Conservation (phyloP, 306 rosid species). For the Corylus avellana region DNA sequence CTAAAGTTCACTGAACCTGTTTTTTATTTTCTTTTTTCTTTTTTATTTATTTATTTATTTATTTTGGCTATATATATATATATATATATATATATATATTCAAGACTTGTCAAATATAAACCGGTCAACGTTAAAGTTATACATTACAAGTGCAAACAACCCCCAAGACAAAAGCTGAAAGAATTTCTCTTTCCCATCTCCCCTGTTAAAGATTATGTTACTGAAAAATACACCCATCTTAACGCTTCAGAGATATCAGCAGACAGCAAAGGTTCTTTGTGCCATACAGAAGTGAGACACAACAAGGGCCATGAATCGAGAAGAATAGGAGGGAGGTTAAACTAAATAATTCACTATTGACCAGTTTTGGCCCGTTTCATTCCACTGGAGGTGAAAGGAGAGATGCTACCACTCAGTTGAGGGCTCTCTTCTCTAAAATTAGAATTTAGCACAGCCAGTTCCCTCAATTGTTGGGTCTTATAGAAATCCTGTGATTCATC, state of each 20-base stretch:
- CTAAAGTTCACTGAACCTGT: neutral
- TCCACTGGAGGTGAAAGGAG: conserved; percentile 72
- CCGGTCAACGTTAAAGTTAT: neutral
- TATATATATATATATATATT: no score
- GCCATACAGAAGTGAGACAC: conserved; percentile 39
- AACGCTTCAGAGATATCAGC: conserved; percentile 24
- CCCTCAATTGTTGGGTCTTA: conserved; percentile 69
- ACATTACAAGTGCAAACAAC: conserved; percentile 32
- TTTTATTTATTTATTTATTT: no score
- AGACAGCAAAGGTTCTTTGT: conserved; percentile 20
- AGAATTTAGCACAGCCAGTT: conserved; percentile 56
- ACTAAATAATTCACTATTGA: conserved; percentile 29
- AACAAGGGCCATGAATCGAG: conserved; percentile 31
- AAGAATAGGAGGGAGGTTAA: conserved; percentile 24
- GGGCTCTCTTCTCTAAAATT: conserved; percentile 63
- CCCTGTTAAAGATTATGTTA: conserved; percentile 20
- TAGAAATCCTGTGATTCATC: conserved; percentile 77
- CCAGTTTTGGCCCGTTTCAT: conserved; percentile 80
- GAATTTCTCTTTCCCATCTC: conserved; percentile 33
- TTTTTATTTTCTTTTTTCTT: no score
- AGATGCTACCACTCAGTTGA: conserved; percentile 55
- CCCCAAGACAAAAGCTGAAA: conserved; percentile 34
- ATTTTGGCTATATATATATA: no score
- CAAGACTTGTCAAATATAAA: neutral
- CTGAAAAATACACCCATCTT: conserved; percentile 31